A percentile compares a stretch with the other conserved stretches of the same genome.
Conservation (phyloP, 1,284 basidiomycete genomes). For the Tilletia setariae region DNA sequence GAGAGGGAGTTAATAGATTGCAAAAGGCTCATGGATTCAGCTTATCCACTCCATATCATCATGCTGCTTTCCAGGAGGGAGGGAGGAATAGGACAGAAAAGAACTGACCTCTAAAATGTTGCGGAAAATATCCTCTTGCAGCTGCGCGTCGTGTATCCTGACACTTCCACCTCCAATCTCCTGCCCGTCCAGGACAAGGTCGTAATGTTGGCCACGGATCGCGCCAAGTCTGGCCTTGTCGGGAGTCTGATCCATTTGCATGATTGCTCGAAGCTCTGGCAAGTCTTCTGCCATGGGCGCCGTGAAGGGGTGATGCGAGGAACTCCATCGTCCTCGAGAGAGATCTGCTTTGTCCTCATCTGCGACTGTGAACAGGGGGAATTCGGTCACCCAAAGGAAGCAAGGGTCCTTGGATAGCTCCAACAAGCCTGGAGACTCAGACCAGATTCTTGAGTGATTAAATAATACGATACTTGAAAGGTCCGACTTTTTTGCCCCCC, state of each 20-base stretch:
- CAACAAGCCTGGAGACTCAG: neutral
- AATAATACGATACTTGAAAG: too few species aligned
- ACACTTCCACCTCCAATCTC: conserved; percentile 93
- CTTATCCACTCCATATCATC: neutral
- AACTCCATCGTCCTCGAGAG: conserved; percentile 79
- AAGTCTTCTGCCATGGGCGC: conserved; percentile 89
- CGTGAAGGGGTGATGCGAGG: conserved; percentile 91
- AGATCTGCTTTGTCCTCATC: conserved; percentile 83
- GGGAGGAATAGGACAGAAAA: too few species aligned
- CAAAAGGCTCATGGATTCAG: neutral
- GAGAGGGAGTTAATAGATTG: neutral
- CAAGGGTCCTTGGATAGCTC: conserved; percentile 62
- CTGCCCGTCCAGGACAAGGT: conserved; percentile 89
- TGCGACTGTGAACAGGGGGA: conserved; percentile 80
- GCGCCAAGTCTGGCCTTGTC: conserved; percentile 20
- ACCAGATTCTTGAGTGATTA: too few species aligned
- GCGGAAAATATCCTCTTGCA: conserved; percentile 80
- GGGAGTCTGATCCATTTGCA: neutral
- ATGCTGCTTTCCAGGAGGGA: too few species aligned
- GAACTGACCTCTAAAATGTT: conserved; percentile 71
- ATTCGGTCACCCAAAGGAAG: conserved; percentile 92
- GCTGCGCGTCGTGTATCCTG: conserved; percentile 77
- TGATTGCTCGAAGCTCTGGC: conserved; percentile 63
- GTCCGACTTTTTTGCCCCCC: too few species aligned
- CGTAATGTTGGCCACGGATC: conserved; percentile 88